Base-by-base conservation (phyloP, 768 basidiomycete species). In the Peribolospora baueri region DNA sequence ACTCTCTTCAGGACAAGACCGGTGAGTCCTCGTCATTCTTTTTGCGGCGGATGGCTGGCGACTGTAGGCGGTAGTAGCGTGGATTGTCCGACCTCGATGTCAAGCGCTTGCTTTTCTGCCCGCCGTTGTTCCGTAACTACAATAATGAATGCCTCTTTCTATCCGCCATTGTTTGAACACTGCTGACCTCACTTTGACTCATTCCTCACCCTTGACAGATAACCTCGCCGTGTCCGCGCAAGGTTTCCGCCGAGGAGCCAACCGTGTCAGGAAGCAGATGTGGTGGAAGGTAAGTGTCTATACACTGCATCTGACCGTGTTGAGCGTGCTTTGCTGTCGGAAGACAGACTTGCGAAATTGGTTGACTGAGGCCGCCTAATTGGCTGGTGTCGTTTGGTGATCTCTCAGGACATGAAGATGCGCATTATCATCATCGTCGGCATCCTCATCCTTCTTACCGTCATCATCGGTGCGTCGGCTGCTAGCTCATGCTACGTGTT, bases 211-310 rank as follows among this genome's bases (percentile, higher is more conserved):
- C 3, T 48, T 8, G 7, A 8, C 25, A 93, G 93, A 98, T 70
- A 93, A 82, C 66, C 77, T 98, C 55, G 91, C 93, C 40, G 84
- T 91, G 46, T 93, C 88, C 37, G 93, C 93, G n/a, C 91, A 98
- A 71, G 87, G 88, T 38, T 98, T 98, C 78, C 80, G 88, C 59
- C 76, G 87, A 60, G 90, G 93, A 61, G 93, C 93, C 53, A 95
- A 95, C 71, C 76, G 85, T 58, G 93, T 98, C 53, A 80, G 93
- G 68, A 98, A 97, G 77, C 86, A 88, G 64, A 69, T 70, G 69
- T 68, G 68, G 66, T 65, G 65, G 58, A 60, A 46, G 50, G 41
- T n/a, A 55, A 13, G 52, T 46, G 55, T 37, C 50, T 10, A 37
- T 14, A 39, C 7, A 40, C 37, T 9, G 36, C 47, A 45, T 7